phyloP scores from a whole-genome alignment of 441 rosid species.

The Biscutella laevigata region DNA sequence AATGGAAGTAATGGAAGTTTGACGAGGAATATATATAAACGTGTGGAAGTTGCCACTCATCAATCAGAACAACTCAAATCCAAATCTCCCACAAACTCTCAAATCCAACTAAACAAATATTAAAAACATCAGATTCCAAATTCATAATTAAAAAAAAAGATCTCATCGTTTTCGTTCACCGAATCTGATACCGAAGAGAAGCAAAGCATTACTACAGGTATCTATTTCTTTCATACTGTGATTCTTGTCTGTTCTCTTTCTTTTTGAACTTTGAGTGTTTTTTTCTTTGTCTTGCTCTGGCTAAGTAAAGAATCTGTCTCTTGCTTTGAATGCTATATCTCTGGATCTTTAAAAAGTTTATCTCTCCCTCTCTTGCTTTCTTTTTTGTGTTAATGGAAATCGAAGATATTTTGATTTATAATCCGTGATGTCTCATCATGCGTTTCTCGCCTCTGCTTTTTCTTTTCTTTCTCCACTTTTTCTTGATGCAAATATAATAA shows the following conservation, averaged over 20 bases:
- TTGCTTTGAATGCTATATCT: slow-evolving; percentile 21
- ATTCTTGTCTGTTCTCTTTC: background rate
- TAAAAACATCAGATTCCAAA: background rate
- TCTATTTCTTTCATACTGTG: too few relatives aligned
- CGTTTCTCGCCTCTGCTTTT: slow-evolving; percentile 19
- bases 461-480: too few relatives aligned
- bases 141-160: background rate
- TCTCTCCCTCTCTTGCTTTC: background rate
- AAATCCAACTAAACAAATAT: background rate
- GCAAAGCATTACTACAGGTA: slow-evolving; percentile 21
- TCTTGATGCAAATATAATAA: too few relatives aligned
- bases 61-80: background rate
- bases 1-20: background rate
- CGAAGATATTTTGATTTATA: background rate
- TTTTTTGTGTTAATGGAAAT: background rate
- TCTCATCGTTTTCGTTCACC: background rate
- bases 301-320: slow-evolving; percentile 29
- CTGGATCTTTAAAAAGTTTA: background rate
- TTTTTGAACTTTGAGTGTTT: background rate
- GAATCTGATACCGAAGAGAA: slow-evolving; percentile 21
- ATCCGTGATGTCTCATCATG: slow-evolving; percentile 24
- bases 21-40: background rate
- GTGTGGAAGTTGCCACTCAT: slow-evolving; percentile 3
- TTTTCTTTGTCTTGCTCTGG: background rate
- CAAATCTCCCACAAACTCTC: slow-evolving; percentile 11